phyloP scores from a whole-genome alignment of 2,329 filamentous ascomycete species.

The Aurifilum marmelostoma region DNA sequence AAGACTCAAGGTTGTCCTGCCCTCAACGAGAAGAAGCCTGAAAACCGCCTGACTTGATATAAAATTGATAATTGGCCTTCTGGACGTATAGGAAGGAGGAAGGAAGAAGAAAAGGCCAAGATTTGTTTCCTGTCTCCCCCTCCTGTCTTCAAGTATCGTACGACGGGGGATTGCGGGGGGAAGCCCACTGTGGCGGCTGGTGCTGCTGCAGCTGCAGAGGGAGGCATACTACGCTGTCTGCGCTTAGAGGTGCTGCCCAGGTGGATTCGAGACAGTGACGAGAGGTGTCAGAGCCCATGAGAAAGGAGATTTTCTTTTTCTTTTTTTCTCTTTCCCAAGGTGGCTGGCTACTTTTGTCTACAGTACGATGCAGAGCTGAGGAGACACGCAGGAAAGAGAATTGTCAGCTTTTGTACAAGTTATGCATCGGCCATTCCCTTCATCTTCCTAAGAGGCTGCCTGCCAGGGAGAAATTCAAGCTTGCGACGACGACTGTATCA shows the following conservation, averaged over 20 bases:
- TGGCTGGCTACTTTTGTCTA: background rate
- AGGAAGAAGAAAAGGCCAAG: background rate
- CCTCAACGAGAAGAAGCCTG: background rate
- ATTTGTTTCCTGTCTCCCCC: background rate
- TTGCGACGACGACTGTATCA: background rate
- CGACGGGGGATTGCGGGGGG: conserved; percentile 24
- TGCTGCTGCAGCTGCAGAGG: background rate
- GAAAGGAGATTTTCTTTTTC: background rate
- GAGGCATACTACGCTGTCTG: background rate
- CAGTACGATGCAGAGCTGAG: background rate
- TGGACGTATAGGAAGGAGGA: too few species aligned
- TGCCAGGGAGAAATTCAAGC: background rate
- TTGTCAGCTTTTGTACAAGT: background rate
- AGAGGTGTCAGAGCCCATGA: background rate
- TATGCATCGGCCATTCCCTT: too few species aligned
- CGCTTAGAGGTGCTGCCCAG: background rate
- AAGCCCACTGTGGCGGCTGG: background rate
- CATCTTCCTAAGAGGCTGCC: background rate
- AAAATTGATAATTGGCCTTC: background rate
- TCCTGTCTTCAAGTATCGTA: conserved; percentile 30
- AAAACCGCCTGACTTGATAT: background rate
- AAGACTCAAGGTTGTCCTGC: background rate
- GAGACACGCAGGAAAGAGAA: background rate
- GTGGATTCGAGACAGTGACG: background rate
- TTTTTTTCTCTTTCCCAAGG: background rate